Percentiles rank a stretch among this genome's conserved stretches.
phyloP scores from a whole-genome alignment of 2,329 filamentous ascomycete species.

The Sphaerulina musiva region DNA sequence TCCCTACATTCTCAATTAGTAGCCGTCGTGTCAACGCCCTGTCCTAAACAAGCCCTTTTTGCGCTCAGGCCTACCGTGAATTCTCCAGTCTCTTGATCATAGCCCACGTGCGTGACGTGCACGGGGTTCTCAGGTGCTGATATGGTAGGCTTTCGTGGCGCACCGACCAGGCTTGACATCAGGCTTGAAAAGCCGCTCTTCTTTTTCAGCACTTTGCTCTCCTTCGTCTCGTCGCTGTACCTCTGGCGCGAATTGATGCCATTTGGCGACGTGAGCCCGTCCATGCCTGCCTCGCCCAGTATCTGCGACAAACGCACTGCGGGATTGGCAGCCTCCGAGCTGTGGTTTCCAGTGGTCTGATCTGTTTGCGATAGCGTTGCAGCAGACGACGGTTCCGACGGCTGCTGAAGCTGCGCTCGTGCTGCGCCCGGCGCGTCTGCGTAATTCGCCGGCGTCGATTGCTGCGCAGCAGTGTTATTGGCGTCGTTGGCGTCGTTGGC shows the following conservation, averaged over 20 bases:
- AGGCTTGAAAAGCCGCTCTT: slow-evolving; percentile 86
- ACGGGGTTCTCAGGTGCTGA: slow-evolving; percentile 97
- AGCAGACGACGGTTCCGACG: slow-evolving; percentile 11
- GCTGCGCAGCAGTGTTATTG: slow-evolving; percentile 8
- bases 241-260: slow-evolving; percentile 58
- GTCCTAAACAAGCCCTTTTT: slow-evolving; percentile 5
- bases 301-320: slow-evolving; percentile 38
- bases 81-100: slow-evolving; percentile 91
- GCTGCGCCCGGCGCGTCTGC: slow-evolving; percentile 11
- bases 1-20: slow-evolving; percentile 47
- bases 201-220: slow-evolving; percentile 61
- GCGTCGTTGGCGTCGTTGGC: slow-evolving; percentile 15
- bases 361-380: not conserved
- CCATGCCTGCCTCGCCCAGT: slow-evolving; percentile 42
- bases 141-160: slow-evolving; percentile 84
- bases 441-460: slow-evolving; percentile 8
- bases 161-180: slow-evolving; percentile 75
- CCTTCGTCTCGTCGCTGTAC: slow-evolving; percentile 70
- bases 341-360: not conserved
- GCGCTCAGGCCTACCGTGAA: slow-evolving; percentile 66
- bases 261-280: slow-evolving; percentile 42
- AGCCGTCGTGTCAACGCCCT: not conserved
- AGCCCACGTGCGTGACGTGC: slow-evolving; percentile 95
- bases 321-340: slow-evolving; percentile 21
- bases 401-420: not conserved